Percentiles rank a stretch among this genome's conserved stretches.
Conservation (phyloP, 495 filamentous ascomycete species). For the Entonaema liquescens region DNA sequence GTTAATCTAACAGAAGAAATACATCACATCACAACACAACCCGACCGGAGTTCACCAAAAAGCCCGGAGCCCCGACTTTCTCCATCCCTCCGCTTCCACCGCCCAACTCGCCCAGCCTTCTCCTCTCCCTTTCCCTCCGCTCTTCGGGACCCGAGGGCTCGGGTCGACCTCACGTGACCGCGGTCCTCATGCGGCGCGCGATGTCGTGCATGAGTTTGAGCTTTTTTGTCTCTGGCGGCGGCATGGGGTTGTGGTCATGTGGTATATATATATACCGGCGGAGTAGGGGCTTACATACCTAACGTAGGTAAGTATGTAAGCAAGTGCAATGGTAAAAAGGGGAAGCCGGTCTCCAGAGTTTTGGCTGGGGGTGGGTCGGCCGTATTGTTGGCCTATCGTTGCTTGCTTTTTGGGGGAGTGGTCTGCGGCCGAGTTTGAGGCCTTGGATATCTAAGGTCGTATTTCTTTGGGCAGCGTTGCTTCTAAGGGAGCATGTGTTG, state of each 20-base stretch:
- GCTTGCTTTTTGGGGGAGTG: neutral
- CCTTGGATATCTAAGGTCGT: neutral
- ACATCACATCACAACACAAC: too few relatives aligned
- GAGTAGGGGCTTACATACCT: too few relatives aligned
- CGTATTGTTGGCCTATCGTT: neutral
- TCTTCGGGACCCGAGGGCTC: neutral
- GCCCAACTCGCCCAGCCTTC: neutral
- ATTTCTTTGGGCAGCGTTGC: neutral
- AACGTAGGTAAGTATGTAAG: neutral
- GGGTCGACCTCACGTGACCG: neutral
- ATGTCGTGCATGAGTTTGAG: slow-evolving; percentile 3
- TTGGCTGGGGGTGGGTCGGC: too few relatives aligned
- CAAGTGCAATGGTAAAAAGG: too few relatives aligned
- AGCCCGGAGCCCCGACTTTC: neutral
- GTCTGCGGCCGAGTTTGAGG: neutral
- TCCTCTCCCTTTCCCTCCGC: neutral
- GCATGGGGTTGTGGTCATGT: slow-evolving; percentile 1
- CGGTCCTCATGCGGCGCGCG: neutral
- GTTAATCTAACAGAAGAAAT: too few relatives aligned
- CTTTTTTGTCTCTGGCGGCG: neutral
- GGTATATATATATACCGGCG: neutral
- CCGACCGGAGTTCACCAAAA: neutral
- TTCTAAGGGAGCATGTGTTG: neutral
- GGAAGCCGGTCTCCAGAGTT: neutral
- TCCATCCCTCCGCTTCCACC: neutral